phyloP scores from a whole-genome alignment of 148 eudicot species.

The Oxyria digyna region DNA sequence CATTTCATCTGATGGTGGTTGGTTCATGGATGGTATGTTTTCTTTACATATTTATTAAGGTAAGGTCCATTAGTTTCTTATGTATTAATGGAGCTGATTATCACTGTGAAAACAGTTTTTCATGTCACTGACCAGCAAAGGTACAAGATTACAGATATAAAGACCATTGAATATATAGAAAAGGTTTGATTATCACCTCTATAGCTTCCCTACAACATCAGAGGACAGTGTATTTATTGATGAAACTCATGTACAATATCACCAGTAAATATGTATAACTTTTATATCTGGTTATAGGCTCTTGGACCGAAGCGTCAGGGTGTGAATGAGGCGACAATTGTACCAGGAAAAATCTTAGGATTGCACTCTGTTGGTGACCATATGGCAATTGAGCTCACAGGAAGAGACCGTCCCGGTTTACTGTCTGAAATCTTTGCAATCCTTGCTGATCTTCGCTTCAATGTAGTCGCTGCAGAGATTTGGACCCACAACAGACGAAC shows the following conservation, averaged over 20 bases:
- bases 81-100: background rate
- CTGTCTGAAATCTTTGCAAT: constrained; percentile 63
- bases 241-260: no score
- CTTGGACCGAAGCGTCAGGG: constrained; percentile 62
- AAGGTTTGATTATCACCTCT: no score
- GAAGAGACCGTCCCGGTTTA: constrained; percentile 68
- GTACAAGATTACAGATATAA: constrained; percentile 47
- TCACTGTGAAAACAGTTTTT: constrained; percentile 38
- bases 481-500: constrained; percentile 74
- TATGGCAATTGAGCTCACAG: constrained; percentile 57
- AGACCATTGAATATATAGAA: constrained; percentile 50
- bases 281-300: constrained; percentile 25
- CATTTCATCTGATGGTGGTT: constrained; percentile 87
- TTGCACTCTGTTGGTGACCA: constrained; percentile 47
- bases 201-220: no score
- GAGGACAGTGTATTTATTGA: no score
- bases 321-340: constrained; percentile 29
- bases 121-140: constrained; percentile 72
- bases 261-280: background rate
- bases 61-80: background rate
- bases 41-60: background rate
- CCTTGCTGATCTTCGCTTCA: constrained; percentile 49
- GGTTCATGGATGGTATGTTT: constrained; percentile 87
- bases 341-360: constrained; percentile 52
- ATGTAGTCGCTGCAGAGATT: constrained; percentile 61